phyloP scores from a whole-genome alignment of 768 basidiomycete genomes.

The Scleroderma citrinum region DNA sequence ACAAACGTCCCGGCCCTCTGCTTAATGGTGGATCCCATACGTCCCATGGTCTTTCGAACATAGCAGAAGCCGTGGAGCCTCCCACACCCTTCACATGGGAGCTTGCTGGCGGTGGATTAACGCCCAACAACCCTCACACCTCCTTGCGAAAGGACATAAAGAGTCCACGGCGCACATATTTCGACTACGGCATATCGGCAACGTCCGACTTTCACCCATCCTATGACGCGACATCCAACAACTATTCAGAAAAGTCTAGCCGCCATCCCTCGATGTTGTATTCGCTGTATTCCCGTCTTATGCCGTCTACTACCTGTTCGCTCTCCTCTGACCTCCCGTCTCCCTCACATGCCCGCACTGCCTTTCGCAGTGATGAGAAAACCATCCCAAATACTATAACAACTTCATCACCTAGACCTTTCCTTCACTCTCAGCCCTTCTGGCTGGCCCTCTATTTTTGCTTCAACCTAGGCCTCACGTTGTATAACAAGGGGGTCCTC shows the following conservation, averaged over 20 bases:
- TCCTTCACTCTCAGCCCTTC: constrained; percentile 29
- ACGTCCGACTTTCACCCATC: not conserved
- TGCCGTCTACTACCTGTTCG: constrained; percentile 6
- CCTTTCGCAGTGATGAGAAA: constrained; percentile 5
- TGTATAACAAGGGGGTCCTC: constrained; percentile 94
- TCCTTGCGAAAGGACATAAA: constrained; percentile 13
- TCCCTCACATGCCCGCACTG: constrained; percentile 8
- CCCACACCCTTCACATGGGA: constrained; percentile 7
- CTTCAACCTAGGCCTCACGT: constrained; percentile 87
- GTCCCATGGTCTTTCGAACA: too few species aligned
- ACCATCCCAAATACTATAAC: constrained; percentile 6
- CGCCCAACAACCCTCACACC: not conserved
- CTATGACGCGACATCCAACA: constrained; percentile 5
- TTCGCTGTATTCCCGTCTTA: not conserved
- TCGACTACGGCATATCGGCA: constrained; percentile 14
- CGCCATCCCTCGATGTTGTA: not conserved
- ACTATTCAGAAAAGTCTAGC: not conserved
- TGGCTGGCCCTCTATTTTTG: constrained; percentile 84
- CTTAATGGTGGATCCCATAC: not conserved
- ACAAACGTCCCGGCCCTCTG: not conserved
- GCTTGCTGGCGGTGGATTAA: not conserved
- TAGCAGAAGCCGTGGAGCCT: not conserved
- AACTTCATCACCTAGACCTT: constrained; percentile 3
- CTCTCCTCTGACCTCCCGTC: constrained; percentile 17
- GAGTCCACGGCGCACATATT: constrained; percentile 13